Evolutionary conservation across 768 basidiomycete species (phyloP), one percentile per base, ranked within the genome.

Genomic region (Phlebiopsis gigantea): DNA sequence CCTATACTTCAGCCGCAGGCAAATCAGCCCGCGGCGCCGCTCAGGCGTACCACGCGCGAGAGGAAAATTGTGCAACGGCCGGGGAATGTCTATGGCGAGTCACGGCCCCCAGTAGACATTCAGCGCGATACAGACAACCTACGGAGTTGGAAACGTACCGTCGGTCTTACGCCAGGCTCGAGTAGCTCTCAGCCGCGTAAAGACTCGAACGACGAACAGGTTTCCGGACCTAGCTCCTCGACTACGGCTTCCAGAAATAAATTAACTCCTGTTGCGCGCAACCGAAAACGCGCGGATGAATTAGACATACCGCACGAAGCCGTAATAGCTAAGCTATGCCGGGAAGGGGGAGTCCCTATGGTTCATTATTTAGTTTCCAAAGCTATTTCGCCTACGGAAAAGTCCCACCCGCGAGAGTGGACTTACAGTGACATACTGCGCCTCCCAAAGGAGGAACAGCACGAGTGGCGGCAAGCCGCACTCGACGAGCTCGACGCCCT

Each of bases 401-500:
- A n/a, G 31, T 46, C 45, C n/a, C n/a, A n/a, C 39, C 31, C 26
- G 15, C 24, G 3, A 17, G 42, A 57, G 51, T 57, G 56, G 49
- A 50, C 56, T 29, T 51, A 24, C 31, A 19, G 47, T 50, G 49
- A 57, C 34, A 57, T 51, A 43, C 30, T 25, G 9, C 12, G 28
- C 21, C 48, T 51, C 41, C 47, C 46, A 5, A 24, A 48, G 46
- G 28, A 12, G 17, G 50, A 53, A 43, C 49, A 57, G 28, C 30
- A 57, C 42, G 50, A 57, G 26, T 57, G 57, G 57, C 29, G 19
- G 25, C 4, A 7, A 1, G 57, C 57, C 5, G 39, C 45, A 22
- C 17, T 17, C 24, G 25, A 53, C 19, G 55, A 59, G 39, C 28
- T 57, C 34, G 57, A 57, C 3, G 39, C 49, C 5, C 49, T 57